Conservation (phyloP, 257 asterid species). For the Primulina eburnea region DNA sequence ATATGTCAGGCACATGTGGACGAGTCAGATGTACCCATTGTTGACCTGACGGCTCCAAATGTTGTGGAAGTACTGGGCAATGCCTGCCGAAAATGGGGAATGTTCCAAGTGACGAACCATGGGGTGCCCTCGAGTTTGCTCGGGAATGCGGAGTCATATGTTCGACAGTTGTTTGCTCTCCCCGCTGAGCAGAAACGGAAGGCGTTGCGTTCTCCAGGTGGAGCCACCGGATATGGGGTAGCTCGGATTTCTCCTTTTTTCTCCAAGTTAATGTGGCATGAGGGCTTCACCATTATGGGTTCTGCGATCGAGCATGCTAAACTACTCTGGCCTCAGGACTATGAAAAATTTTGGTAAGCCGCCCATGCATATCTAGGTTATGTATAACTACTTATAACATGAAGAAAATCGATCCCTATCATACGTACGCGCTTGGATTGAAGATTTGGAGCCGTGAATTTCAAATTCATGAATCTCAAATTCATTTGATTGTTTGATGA, state of each 20-base stretch:
- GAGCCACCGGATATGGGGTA: constrained; percentile 75
- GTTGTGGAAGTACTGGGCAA: constrained; percentile 43
- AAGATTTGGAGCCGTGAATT: no score
- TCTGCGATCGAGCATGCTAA: constrained; percentile 63
- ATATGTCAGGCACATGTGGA: neutral
- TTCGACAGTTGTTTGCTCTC: constrained; percentile 45
- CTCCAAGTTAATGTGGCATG: constrained; percentile 75
- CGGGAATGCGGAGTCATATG: constrained; percentile 48
- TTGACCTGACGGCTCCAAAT: constrained; percentile 50
- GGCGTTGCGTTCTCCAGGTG: constrained; percentile 47
- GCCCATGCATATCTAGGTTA: constrained; percentile 18
- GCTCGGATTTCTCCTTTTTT: constrained; percentile 70
- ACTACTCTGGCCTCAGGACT: constrained; percentile 64
- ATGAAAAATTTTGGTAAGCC: constrained; percentile 56
- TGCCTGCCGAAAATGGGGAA: constrained; percentile 64
- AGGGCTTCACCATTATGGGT: constrained; percentile 79
- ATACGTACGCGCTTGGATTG: no score
- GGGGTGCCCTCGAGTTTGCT: constrained; percentile 37
- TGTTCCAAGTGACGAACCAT: constrained; percentile 59
- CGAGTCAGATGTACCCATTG: constrained; percentile 28
- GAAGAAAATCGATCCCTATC: neutral
- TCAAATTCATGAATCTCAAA: no score
- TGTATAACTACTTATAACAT: neutral
- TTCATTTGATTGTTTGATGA: no score
- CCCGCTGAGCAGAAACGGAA: constrained; percentile 42